Base-by-base conservation (phyloP, 768 basidiomycete genomes). In the Arthromyces matolae region DNA sequence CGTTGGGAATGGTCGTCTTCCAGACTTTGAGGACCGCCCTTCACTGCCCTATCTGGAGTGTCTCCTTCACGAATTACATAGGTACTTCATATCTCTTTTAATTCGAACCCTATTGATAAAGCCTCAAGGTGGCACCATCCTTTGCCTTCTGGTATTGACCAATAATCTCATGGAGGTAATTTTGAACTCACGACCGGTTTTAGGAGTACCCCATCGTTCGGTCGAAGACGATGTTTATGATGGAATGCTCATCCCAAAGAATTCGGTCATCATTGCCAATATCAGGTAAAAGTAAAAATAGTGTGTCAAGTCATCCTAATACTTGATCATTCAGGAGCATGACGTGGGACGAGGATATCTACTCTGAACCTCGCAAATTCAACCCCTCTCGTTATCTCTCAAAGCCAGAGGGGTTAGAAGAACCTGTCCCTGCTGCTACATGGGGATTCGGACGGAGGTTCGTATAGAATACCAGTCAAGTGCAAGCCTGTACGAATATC, bases 391-490 rank as follows among this genome's bases (percentile, higher is more conserved):
- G 69, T 6, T 69, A 62, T 55, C 40, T 69, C 5, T 55, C 60
- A 2, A 57, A 53, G 38, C 52, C 56, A 18, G 45, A 29, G 4
- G 60, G 59, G 2, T 40, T 35, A 14, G 55, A 52, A 4, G 60
- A 63, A 39, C 60, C 55, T 1, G 36, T 31, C 16, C 49, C 53
- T 12, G 48, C 53, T 25, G 49, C 54, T 23, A 60, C 60, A 1
- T 73, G 68, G 47, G 71, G 69, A 3, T 72, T 65, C 43, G 70
- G 71, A 9, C 52, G 68, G 31, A 56, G 66, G 62, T 67, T 43
- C 2, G 50, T 28, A 31, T 18, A n/a, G 2, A 13, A 8, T 24
- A n/a, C 20, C 22, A 38, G 18, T 16, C 19, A 31, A 19, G 7
- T 13, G 13, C 16, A 24, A 43, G 12, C n/a, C 8, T 3, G 33